Base-by-base conservation (phyloP, 1,139 yeast species). In the Candida neerlandica region DNA sequence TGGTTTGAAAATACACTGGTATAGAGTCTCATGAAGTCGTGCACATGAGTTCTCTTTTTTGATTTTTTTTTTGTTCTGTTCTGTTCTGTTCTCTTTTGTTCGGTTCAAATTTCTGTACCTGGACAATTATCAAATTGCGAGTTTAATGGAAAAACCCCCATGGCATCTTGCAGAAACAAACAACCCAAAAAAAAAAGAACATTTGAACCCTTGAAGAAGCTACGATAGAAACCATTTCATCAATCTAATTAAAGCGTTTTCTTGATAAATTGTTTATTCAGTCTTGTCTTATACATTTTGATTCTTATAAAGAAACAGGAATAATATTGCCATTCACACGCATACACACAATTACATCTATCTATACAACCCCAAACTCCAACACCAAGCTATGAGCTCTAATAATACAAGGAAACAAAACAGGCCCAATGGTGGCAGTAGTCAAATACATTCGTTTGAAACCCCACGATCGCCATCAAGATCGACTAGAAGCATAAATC, bases 401-500 rank as follows among this genome's bases (percentile, higher is more conserved):
- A 41, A 30, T 19, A 41, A 41, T 26, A 11, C 44, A 19, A 30
- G 15, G 4, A 19, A 19, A 14, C 15, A 38, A 19, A 42, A 42
- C 9, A 30, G 14, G n/a, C 19, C n/a, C 5, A 44, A 19, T 10
- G 26, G 23, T 21, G 33, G 14, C 21, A 33, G 15, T 10, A 41
- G 32, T 35, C 16, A 19, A 9, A 42, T 43, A 18, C 51, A 48
- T 46, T 38, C 49, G 33, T 65, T 65, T 35, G 74, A 72, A 54
- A 73, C 78, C 1, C 78, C 78, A 1, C 55, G 65, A 40, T 73
- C 78, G 7, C 78, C 78, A 1, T 68, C 77, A 9, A 57, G 76
- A 47, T 73, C 78, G 10, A 73, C 78, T 1, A 54, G 73, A 41
- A 61, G 53, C 27, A 45, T 66, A 34, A 73, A 71, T 9, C 74